Conservation (phyloP, 2,329 filamentous ascomycete species). For the Exophiala bonariae region DNA sequence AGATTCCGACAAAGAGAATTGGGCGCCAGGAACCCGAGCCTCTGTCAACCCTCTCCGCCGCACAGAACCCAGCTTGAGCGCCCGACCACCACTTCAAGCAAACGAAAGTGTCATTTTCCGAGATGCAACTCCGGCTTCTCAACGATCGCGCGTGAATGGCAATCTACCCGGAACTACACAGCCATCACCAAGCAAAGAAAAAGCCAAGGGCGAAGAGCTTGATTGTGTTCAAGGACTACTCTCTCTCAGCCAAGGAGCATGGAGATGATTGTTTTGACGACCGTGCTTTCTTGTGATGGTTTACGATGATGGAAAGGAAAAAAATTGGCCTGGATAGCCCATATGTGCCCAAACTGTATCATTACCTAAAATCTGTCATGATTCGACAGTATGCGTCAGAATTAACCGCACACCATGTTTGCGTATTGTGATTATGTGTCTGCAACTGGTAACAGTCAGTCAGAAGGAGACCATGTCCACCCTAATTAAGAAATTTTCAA, state of each 20-base stretch:
- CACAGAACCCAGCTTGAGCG: constrained; percentile 40
- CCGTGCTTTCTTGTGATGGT: background rate
- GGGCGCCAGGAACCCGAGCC: constrained; percentile 55
- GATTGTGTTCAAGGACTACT: constrained; percentile 88
- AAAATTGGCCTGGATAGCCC: background rate
- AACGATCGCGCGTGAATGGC: background rate
- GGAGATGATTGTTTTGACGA: constrained; percentile 56
- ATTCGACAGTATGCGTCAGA: no score
- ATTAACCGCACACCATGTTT: no score
- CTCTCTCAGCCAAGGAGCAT: constrained; percentile 88
- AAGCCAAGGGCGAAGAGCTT: constrained; percentile 70
- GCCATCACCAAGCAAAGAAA: constrained; percentile 42
- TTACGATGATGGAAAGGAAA: background rate
- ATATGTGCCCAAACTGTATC: background rate
- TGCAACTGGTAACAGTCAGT: no score
- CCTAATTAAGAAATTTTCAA: no score
- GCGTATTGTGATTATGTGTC: no score
- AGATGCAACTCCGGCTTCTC: constrained; percentile 8
- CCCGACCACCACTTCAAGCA: constrained; percentile 49
- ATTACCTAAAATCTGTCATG: background rate
- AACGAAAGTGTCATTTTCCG: constrained; percentile 32
- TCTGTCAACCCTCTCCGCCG: constrained; percentile 54
- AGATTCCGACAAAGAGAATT: constrained; percentile 96
- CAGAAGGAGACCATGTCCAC: no score
- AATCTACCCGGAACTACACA: background rate